Evolutionary conservation across 371 early-diverging fungal genomes (phyloP).

Genomic region (Circinella minor): DNA sequence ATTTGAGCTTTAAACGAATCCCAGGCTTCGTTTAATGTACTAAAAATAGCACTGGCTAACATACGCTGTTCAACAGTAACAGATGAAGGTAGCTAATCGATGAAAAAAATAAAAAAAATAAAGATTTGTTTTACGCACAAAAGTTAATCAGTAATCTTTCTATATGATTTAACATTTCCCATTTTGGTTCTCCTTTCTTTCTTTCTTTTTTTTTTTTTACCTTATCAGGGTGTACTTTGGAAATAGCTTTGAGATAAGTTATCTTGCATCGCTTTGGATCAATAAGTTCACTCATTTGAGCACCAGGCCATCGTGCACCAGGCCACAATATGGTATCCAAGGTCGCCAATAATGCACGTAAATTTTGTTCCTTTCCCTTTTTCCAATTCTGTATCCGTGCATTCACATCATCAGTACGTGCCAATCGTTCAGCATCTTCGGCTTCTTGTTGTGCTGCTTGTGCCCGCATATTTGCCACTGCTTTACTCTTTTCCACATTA

Average conservation of each 20-base stretch:
- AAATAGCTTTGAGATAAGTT: slow-evolving; percentile 91
- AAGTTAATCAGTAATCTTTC: not conserved
- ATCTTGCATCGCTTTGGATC: slow-evolving; percentile 88
- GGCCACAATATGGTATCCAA: slow-evolving; percentile 84
- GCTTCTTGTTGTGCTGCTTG: slow-evolving; percentile 70
- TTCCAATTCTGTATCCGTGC: slow-evolving; percentile 74
- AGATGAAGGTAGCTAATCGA: slow-evolving; percentile 46
- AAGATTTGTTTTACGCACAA: too few relatives aligned
- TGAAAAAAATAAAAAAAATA: not conserved
- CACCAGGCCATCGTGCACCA: slow-evolving; percentile 74
- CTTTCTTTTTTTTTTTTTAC: slow-evolving; percentile 37
- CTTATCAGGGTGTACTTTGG: slow-evolving; percentile 96
- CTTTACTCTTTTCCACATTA: slow-evolving; percentile 52
- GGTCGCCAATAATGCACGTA: slow-evolving; percentile 87
- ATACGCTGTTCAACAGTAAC: slow-evolving; percentile 81
- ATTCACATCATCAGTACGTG: slow-evolving; percentile 83
- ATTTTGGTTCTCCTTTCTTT: not conserved
- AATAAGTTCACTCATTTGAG: slow-evolving; percentile 84
- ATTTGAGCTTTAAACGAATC: slow-evolving; percentile 79
- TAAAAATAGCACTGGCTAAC: slow-evolving; percentile 89
- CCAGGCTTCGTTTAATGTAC: slow-evolving; percentile 93
- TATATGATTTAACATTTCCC: not conserved
- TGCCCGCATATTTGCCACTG: slow-evolving; percentile 73
- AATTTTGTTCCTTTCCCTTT: slow-evolving; percentile 85
- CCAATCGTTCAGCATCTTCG: slow-evolving; percentile 81